phyloP scores from a whole-genome alignment of 2,329 filamentous ascomycete species.

The Cadophora gregata region DNA sequence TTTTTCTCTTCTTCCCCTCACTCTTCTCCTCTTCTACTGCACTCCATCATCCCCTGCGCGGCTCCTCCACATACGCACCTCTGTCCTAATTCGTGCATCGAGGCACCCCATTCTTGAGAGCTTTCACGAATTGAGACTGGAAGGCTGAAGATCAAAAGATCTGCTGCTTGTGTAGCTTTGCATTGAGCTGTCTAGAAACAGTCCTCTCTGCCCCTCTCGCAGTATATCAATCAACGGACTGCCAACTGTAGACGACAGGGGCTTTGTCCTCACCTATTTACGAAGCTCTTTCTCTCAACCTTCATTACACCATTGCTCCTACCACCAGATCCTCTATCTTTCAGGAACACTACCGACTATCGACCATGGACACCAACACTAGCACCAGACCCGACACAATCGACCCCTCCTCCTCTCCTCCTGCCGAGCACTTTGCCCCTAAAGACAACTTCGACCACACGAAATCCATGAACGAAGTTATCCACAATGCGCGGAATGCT shows the following conservation, averaged over 20 bases:
- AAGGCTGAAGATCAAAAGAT: neutral
- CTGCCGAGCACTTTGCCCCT: constrained; percentile 37
- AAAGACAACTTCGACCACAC: constrained; percentile 37
- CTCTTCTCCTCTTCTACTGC: neutral
- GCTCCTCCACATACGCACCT: neutral
- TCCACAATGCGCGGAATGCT: constrained; percentile 54
- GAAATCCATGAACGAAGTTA: constrained; percentile 38
- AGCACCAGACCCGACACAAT: constrained; percentile 24
- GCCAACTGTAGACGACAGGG: neutral
- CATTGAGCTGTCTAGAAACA: neutral
- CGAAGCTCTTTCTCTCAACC: no score
- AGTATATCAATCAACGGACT: neutral
- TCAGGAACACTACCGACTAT: neutral
- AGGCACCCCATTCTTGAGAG: neutral
- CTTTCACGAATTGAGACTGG: neutral
- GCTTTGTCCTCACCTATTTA: no score
- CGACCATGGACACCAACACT: constrained; percentile 22
- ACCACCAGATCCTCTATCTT: neutral
- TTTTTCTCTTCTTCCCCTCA: neutral
- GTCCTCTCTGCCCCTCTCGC: neutral
- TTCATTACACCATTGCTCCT: no score
- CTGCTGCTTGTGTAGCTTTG: neutral
- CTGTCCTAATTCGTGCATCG: neutral
- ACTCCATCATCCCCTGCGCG: neutral
- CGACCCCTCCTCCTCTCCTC: constrained; percentile 20